Evolutionary conservation across 2,329 filamentous ascomycete species (phyloP).

Genomic region (Moelleriella libera): DNA sequence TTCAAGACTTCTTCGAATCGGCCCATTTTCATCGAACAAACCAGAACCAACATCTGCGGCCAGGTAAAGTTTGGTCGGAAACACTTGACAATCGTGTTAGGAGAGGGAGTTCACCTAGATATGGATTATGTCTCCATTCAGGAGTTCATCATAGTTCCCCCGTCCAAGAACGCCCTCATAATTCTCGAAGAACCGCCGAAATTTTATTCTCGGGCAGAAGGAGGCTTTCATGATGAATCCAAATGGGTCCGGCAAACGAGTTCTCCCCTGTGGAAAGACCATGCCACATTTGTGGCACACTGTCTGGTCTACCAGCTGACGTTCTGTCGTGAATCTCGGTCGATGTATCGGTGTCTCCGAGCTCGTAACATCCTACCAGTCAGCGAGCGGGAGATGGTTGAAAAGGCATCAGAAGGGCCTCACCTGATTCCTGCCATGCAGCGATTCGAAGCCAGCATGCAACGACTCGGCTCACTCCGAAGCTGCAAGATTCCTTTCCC

Average conservation of each 20-base stretch:
- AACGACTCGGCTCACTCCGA: conserved; percentile 8
- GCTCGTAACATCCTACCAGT: conserved; percentile 10
- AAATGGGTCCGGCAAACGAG: conserved; percentile 15
- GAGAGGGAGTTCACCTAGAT: conserved; percentile 20
- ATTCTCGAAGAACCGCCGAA: conserved; percentile 37
- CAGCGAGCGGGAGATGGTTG: conserved; percentile 10
- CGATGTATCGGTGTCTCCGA: conserved; percentile 10
- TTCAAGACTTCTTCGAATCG: conserved; percentile 16
- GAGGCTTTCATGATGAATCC: conserved; percentile 1
- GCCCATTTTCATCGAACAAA: conserved; percentile 30
- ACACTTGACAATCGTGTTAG: conserved; percentile 24
- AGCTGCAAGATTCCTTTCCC: conserved; percentile 28
- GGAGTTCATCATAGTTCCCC: conserved; percentile 25
- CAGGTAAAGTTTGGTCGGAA: conserved; percentile 29
- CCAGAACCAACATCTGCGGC: conserved; percentile 7
- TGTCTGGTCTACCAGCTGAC: conserved; percentile 28
- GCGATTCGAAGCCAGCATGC: conserved; percentile 17
- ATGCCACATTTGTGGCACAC: conserved; percentile 20
- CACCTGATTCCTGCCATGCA: conserved; percentile 12
- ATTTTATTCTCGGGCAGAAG: conserved; percentile 22
- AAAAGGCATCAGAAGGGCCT: conserved; percentile 3
- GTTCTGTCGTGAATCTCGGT: background rate
- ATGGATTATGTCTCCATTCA: conserved; percentile 34
- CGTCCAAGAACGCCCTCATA: conserved; percentile 26
- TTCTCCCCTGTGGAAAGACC: conserved; percentile 12